Evolutionary conservation across 139 green algal genomes (phyloP), one percentile per base, ranked within the genome.

Genomic region (Micractinium sp.): DNA sequence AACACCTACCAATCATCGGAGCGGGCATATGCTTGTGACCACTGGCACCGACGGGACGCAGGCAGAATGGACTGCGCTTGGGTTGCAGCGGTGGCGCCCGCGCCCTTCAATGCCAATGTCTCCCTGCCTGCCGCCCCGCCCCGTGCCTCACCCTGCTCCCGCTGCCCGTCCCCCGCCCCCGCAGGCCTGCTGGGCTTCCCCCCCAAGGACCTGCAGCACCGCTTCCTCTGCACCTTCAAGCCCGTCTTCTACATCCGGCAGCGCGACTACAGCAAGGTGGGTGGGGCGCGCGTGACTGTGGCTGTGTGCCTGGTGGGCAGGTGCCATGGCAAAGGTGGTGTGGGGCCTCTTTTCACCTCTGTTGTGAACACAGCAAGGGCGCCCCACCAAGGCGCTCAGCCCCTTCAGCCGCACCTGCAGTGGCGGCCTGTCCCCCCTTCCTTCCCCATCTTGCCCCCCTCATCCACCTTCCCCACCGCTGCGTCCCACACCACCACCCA

Each of bases 191-290:
- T 97, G 22, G 94, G 93, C 53, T 98, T 97, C 92, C 97, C 97
- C 7, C 82, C 94, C 39, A 98, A 98, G 91, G 92, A 95, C 60
- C 60, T 98, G 85, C 96, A 98, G 74, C 94, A 96, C 92, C 90
- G 93, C 63, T 99, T 98, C 92, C 92, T 98, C 63, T 94, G 83
- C 20, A 53, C 73, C 16, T 96, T 99, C 92, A 94, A 92, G 63
- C 94, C 97, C 9, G 96, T 96, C 15, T 98, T 98, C 91, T 99
- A 96, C 92, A 94, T 99, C 87, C 91, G 97, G 25, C 89, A 95
- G 77, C 90, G 94, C 25, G 94, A 96, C 86, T 96, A 96, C 88
- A 93, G 92, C 25, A 95, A 94, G 89, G 94, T 89, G 91, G 93
- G 90, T 95, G 35, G 61, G n/a, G 47, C 22, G 5, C 3, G 53